Conservation (phyloP, 1,139 yeast species). For the Saccharomyces hybrid region DNA sequence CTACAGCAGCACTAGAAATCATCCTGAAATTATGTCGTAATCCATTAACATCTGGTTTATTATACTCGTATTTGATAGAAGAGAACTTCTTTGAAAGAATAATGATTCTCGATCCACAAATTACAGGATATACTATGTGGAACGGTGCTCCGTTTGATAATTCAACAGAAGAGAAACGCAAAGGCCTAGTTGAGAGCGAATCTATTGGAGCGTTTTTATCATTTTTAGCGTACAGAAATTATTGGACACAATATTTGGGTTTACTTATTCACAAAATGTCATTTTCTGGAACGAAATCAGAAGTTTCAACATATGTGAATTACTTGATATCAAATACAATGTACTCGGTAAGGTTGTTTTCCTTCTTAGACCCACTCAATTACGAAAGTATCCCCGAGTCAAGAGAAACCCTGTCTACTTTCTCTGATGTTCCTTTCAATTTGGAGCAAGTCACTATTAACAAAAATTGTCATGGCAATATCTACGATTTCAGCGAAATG, state of each 20-base stretch:
- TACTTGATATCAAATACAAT: slow-evolving; percentile 40
- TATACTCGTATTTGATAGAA: slow-evolving; percentile 48
- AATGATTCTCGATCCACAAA: slow-evolving; percentile 48
- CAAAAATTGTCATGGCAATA: slow-evolving; percentile 23
- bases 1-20: slow-evolving; percentile 53
- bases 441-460: slow-evolving; percentile 26
- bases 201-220: slow-evolving; percentile 51
- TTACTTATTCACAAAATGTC: slow-evolving; percentile 63
- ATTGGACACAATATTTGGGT: slow-evolving; percentile 59
- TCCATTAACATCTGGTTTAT: slow-evolving; percentile 44
- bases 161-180: slow-evolving; percentile 33
- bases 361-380: slow-evolving; percentile 63
- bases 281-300: slow-evolving; percentile 43
- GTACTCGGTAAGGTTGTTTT: slow-evolving; percentile 52
- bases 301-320: slow-evolving; percentile 48
- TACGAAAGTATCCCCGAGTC: slow-evolving; percentile 36
- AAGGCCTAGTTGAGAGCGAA: slow-evolving; percentile 32
- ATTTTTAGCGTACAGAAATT: slow-evolving; percentile 56
- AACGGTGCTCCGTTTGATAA: slow-evolving; percentile 37
- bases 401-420: slow-evolving; percentile 28
- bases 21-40: slow-evolving; percentile 52
- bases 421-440: slow-evolving; percentile 36
- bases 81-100: slow-evolving; percentile 46
- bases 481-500: slow-evolving; percentile 31
- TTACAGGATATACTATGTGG: slow-evolving; percentile 46